Conservation (phyloP, 1,139 yeast species). For the Protomyces macrosporus region DNA sequence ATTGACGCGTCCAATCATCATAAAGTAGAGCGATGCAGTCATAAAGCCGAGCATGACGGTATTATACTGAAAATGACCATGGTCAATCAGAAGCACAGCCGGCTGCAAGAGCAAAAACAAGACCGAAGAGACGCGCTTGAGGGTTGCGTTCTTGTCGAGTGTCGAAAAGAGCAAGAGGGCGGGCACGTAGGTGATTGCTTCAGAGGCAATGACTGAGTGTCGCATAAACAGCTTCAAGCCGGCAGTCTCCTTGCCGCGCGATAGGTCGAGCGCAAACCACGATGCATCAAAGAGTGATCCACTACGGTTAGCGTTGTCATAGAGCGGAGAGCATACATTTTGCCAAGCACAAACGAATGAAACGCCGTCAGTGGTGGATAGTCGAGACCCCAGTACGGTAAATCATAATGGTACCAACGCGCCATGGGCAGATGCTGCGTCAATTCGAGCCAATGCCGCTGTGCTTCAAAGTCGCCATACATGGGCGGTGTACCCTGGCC, state of each 20-base stretch:
- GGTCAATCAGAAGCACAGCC: slow-evolving; percentile 75
- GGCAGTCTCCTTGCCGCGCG: slow-evolving; percentile 68
- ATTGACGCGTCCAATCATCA: slow-evolving; percentile 58
- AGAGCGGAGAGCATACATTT: slow-evolving; percentile 38
- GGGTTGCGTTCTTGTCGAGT: slow-evolving; percentile 9
- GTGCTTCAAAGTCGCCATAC: slow-evolving; percentile 96
- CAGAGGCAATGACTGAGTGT: slow-evolving; percentile 68
- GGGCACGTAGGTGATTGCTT: slow-evolving; percentile 68
- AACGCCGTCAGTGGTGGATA: slow-evolving; percentile 96
- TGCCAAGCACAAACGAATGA: slow-evolving; percentile 78
- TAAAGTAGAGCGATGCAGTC: slow-evolving; percentile 59
- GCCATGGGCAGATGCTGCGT: slow-evolving; percentile 68
- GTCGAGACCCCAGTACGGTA: slow-evolving; percentile 93
- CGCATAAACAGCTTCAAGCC: slow-evolving; percentile 81
- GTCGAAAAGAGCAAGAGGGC: slow-evolving; percentile 59
- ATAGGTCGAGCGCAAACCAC: slow-evolving; percentile 71
- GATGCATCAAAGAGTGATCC: slow-evolving; percentile 49
- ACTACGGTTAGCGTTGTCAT: background rate
- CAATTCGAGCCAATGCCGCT: slow-evolving; percentile 95
- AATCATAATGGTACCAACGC: slow-evolving; percentile 84
- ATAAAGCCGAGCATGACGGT: slow-evolving; percentile 89
- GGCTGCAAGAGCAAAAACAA: slow-evolving; percentile 47
- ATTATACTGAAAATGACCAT: slow-evolving; percentile 92
- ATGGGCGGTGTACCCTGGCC: slow-evolving; percentile 55
- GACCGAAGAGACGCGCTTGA: background rate